Base-by-base conservation (phyloP, 768 basidiomycete species). In the Pulveroboletus sp. region DNA sequence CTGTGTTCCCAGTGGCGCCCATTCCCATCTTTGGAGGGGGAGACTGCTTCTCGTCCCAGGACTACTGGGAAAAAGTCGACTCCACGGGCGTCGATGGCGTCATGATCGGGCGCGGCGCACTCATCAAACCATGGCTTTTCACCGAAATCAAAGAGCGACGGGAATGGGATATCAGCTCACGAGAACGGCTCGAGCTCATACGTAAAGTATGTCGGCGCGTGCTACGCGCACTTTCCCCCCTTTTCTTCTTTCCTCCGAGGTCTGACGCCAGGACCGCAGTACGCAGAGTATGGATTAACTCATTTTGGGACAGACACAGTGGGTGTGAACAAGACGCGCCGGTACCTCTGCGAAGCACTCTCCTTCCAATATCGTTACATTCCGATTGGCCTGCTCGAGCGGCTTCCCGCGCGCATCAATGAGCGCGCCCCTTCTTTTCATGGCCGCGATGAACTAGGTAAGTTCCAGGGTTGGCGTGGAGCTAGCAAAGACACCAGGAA, bases 21-120 rank as follows among this genome's bases (percentile, higher is more conserved):
- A 76, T 97, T n/a, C 94, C 94, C 0, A 94, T 99, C 38, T 95
- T 97, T 55, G 97, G 97, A 8, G 93, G 93, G 23, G 97, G 97
- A 0, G 97, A 99, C 64, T 90, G 87, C 55, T 99, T 89, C 72
- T 94, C 93, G 3, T 82, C 89, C 6, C 74, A 87, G 49, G 85
- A 81, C 49, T 94, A 94, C 66, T 89, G 87, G 81, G 69, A 79
- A 14, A 80, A 80, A 38, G 77, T 94, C 25, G 83, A 91, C 37
- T 65, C 72, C n/a, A 83, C 79, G 23, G 91, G 91, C 5, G 93
- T 97, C 0, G 94, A 97, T 62, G 94, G 94, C 6, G 76, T 97
- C 37, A 98, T 99, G 97, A 78, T 97, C 31, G 97, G 85, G 1
- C 76, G 97, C 19, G 97, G 97, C 0, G 95, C 94, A 0, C 72